Conservation (phyloP, 495 filamentous ascomycete species). For the Talaromyces wortmannii region DNA sequence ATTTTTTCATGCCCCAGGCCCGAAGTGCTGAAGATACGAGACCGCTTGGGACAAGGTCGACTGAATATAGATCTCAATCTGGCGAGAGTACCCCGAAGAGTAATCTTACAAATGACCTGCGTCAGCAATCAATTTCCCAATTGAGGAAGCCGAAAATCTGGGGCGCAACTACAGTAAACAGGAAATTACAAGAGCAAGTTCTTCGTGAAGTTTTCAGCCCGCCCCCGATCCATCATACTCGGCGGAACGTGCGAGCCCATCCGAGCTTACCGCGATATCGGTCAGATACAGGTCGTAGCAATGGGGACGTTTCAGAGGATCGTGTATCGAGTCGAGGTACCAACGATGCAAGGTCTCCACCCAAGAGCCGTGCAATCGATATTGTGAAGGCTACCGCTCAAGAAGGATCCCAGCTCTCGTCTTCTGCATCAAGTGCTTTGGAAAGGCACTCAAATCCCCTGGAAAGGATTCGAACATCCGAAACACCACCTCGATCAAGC, state of each 20-base stretch:
- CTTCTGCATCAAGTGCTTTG: constrained; percentile 33
- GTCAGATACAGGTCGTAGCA: constrained; percentile 26
- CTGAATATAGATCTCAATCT: neutral
- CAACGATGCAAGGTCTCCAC: constrained; percentile 9
- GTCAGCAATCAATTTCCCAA: neutral
- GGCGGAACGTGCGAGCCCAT: constrained; percentile 56
- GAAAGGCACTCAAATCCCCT: constrained; percentile 26
- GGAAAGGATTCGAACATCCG: constrained; percentile 24
- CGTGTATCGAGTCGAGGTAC: constrained; percentile 6
- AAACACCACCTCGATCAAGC: constrained; percentile 19
- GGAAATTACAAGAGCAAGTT: constrained; percentile 80
- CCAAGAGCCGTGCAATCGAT: constrained; percentile 22
- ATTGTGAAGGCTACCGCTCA: constrained; percentile 17
- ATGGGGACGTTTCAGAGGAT: constrained; percentile 26
- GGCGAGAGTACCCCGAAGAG: constrained; percentile 1
- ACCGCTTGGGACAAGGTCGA: neutral
- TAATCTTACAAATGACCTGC: neutral
- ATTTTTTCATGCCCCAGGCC: constrained; percentile 43
- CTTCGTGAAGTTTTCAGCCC: constrained; percentile 90
- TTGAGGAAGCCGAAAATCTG: constrained; percentile 37
- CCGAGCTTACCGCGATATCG: constrained; percentile 42
- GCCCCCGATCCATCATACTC: constrained; percentile 64
- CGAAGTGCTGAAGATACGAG: neutral
- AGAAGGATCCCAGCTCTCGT: constrained; percentile 10
- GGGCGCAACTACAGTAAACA: constrained; percentile 95